These are phyloP conservation scores for Hericium erinaceus DNA, from an alignment of 768 basidiomycete species.

Conservation along the genomic window DNA sequence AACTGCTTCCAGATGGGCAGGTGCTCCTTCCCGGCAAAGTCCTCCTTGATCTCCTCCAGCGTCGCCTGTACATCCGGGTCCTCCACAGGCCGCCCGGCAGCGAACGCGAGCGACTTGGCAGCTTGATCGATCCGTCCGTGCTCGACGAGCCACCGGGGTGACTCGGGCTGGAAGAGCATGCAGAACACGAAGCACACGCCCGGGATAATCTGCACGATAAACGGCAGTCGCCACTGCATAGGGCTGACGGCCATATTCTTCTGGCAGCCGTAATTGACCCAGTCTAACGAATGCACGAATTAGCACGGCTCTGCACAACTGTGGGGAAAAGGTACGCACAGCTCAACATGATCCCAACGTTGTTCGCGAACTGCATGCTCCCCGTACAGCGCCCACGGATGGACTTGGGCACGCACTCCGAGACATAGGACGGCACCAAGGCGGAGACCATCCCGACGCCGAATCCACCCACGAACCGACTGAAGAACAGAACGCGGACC, in stretches of 20 bases:
- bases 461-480: conserved; percentile 50
- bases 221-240: conserved; percentile 45
- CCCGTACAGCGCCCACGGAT: conserved; percentile 45
- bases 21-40: conserved; percentile 33
- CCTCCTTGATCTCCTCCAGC: conserved; percentile 39
- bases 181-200: conserved; percentile 35
- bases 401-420: conserved; percentile 37
- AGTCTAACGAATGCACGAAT: neutral
- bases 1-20: conserved; percentile 28
- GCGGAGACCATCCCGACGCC: conserved; percentile 49
- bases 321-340: conserved; percentile 15
- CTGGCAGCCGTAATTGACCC: neutral
- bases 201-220: conserved; percentile 43
- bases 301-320: neutral
- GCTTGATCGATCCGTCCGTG: conserved; percentile 33
- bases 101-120: conserved; percentile 29
- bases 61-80: conserved; percentile 27
- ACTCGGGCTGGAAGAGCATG: conserved; percentile 44
- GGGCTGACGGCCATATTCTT: conserved; percentile 28
- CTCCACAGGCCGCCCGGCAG: conserved; percentile 21
- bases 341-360: conserved; percentile 26
- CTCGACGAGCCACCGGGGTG: conserved; percentile 49
- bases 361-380: conserved; percentile 26
- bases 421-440: conserved; percentile 41
- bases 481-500: conserved; percentile 33